phyloP scores from a whole-genome alignment of 2,329 filamentous ascomycete species.

The Alternaria postmessia region DNA sequence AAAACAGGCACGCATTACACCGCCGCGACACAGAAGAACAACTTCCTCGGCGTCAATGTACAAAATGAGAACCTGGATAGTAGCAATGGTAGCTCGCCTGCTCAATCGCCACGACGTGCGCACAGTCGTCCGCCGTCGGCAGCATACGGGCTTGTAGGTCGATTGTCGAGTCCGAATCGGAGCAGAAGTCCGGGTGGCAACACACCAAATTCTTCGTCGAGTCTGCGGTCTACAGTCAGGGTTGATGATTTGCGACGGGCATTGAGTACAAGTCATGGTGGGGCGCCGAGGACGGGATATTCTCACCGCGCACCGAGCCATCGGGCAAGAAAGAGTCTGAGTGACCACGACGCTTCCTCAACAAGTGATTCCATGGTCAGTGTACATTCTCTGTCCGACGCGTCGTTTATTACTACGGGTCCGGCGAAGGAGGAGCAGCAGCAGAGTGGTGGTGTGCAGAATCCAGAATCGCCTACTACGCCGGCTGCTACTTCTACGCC shows the following conservation, averaged over 20 bases:
- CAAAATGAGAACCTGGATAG: constrained; percentile 49
- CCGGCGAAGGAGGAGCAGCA: neutral
- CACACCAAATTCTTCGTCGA: constrained; percentile 49
- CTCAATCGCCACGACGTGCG: constrained; percentile 42
- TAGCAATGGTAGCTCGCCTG: constrained; percentile 41
- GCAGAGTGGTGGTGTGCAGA: neutral
- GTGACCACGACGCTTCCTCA: neutral
- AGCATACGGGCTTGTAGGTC: constrained; percentile 48
- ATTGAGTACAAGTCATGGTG: constrained; percentile 47
- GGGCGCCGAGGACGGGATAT: constrained; percentile 41
- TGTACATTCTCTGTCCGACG: constrained; percentile 73
- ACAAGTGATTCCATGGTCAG: constrained; percentile 62
- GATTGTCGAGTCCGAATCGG: constrained; percentile 38
- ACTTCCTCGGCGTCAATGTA: constrained; percentile 65
- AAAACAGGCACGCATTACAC: constrained; percentile 56
- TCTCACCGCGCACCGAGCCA: constrained; percentile 35
- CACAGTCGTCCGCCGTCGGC: constrained; percentile 43
- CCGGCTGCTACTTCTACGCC: constrained; percentile 37
- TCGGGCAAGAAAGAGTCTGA: constrained; percentile 34
- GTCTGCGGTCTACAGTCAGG: constrained; percentile 49
- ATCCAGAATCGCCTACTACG: constrained; percentile 15
- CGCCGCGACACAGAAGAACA: constrained; percentile 37
- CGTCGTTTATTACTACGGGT: constrained; percentile 56
- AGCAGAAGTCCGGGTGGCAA: constrained; percentile 39
- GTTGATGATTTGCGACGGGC: constrained; percentile 59